Base-by-base conservation (phyloP, 2,329 filamentous ascomycete species). In the Ascochyta clinopodiicola region DNA sequence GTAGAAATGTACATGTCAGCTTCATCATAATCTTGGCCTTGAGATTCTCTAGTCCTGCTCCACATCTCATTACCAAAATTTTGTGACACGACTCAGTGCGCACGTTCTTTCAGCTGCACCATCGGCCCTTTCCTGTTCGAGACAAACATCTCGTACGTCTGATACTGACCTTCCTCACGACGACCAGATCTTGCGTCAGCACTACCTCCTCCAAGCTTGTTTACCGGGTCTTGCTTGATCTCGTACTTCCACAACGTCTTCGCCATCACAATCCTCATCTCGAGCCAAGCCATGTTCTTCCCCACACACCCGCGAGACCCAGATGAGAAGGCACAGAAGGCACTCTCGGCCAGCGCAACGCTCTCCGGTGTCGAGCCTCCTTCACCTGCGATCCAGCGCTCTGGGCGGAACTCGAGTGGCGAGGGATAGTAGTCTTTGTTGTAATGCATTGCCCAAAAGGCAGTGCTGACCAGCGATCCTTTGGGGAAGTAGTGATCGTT, bases 61-160 rank as follows among this genome's bases (percentile, higher is more conserved):
- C 17, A 17, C 17, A 17, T 17, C 17, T 17, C 17, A 17, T 17
- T 17, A 17, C 17, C 17, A 17, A 17, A 17, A 17, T 17, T 17
- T 17, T 17, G 17, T 17, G 7, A 22, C 4, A 71, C n/a, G 13
- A 45, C 21, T 57, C 29, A 57, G 13, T 53, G 44, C 2, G n/a
- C 34, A n/a, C 61, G 54, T 44, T 62, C 52, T 45, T 56, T 61
- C 5, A 68, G 44, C 47, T 71, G 63, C 7, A 74, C 51, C 44
- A 74, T 64, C 4, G 74, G 74, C 6, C 74, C 74, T 52, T 74
- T 65, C 44, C 70, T 67, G 27, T 64, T 62, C 2, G 65, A 64
- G 34, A 73, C 59, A 54, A 74, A 69, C 29, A 66, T 62, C 13
- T 70, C 67, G 34, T 65, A 69, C 2, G 61, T 63, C 51, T 70